Base-by-base conservation (phyloP, 345 rosid genomes). In the Isatis tinctoria region DNA sequence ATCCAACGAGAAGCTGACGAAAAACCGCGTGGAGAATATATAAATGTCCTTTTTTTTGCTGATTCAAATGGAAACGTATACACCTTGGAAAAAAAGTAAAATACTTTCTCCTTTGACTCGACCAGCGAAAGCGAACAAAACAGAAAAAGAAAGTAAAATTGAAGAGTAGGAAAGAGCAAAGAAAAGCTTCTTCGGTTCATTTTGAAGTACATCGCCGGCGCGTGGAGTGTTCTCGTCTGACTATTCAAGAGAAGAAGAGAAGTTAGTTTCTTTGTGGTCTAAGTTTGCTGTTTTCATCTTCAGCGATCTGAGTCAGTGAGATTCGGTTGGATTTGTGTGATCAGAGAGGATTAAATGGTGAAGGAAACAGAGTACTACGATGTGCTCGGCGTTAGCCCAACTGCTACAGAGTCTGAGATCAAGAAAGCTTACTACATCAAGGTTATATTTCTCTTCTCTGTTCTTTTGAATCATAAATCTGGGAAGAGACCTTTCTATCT, bases 341-440 rank as follows among this genome's bases (percentile, higher is more conserved):
- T 32, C 35, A 32, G 35, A 32, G 35, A 32, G 35, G 4, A 8
- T 32, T 22, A 74, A 71, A 92, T 95, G 99, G 99, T 90, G 58
- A 92, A 82, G 81, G 97, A 95, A 82, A 95, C 90, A 3, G 99
- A 92, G 72, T 95, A 83, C 75, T 95, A 95, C 77, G 99, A 95
- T 69, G 96, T 88, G 58, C 92, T 95, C 1, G 99, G 92, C 39
- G 97, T 95, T 78, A 90, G 79, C 76, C 97, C 99, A 63, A 79
- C 87, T 49, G 97, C 97, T 77, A 79, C 96, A 0, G 99, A 95
- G 69, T 79, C 97, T 56, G 99, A 92, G 85, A 95, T 95, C 76
- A 95, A 92, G 84, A 95, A 92, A 80, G 99, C 97, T 73, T 95
- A 92, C 69, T 95, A 91, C 82, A 82, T 88, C 62, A 95, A 88